phyloP scores from a whole-genome alignment of 768 basidiomycete genomes.

The Kwoniella europaea region DNA sequence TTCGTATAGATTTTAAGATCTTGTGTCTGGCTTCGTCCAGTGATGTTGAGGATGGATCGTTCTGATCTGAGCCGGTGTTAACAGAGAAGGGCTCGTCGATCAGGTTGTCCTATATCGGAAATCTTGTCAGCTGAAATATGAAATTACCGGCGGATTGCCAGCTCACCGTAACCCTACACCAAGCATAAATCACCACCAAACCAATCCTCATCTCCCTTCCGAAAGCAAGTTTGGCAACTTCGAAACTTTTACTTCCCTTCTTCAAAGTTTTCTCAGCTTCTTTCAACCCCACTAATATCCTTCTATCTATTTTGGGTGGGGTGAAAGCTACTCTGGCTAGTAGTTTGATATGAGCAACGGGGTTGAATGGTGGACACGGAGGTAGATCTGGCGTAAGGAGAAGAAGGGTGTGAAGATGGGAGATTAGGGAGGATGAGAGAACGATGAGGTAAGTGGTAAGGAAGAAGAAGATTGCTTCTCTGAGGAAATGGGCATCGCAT shows the following conservation, averaged over 20 bases:
- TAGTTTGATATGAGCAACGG: constrained; percentile 43
- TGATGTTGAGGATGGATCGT: background rate
- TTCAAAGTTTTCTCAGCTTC: constrained; percentile 44
- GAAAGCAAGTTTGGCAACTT: constrained; percentile 55
- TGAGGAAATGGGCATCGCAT: constrained; percentile 8
- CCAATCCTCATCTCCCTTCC: constrained; percentile 54
- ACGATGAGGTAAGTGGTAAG: constrained; percentile 51
- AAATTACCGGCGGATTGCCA: background rate
- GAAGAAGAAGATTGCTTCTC: constrained; percentile 55
- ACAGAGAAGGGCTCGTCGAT: constrained; percentile 42
- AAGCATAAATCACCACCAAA: constrained; percentile 54
- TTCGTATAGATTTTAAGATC: constrained; percentile 30
- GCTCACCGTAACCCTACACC: constrained; percentile 56
- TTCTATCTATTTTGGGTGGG: constrained; percentile 36
- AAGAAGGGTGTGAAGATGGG: constrained; percentile 65
- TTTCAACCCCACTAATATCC: constrained; percentile 33
- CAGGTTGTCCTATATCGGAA: constrained; percentile 44
- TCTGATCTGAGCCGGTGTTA: background rate
- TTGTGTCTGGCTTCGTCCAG: constrained; percentile 1
- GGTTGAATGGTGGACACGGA: constrained; percentile 49
- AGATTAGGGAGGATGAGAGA: constrained; percentile 46
- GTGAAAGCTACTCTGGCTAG: constrained; percentile 44
- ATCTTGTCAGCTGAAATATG: constrained; percentile 2
- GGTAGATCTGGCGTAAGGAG: constrained; percentile 68
- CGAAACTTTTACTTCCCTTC: constrained; percentile 56